These are phyloP conservation scores for Cupressus sempervirens DNA, from an alignment of 75 land plant species.

Conservation along the genomic window DNA sequence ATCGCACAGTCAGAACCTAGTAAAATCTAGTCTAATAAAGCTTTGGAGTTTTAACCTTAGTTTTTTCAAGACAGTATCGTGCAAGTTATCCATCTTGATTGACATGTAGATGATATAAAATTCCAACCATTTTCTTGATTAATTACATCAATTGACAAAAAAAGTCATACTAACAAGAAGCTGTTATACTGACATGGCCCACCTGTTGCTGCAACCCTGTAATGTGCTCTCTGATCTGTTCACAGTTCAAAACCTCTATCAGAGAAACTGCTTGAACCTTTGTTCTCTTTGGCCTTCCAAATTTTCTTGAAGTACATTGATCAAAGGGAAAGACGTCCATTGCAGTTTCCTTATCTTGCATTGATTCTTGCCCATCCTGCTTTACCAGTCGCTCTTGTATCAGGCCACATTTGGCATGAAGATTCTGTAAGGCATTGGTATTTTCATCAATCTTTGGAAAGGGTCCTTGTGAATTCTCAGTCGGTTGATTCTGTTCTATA, in stretches of 20 bases:
- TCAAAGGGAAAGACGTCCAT: not conserved
- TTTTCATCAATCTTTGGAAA: conserved; percentile 5
- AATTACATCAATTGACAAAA: conserved; percentile 9
- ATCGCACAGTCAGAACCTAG: no score
- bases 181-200: conserved; percentile 56
- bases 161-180: not conserved
- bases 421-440: conserved; percentile 13
- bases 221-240: conserved; percentile 89
- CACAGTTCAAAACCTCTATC: conserved; percentile 89
- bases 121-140: not conserved
- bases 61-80: no score
- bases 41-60: not conserved
- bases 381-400: conserved; percentile 1
- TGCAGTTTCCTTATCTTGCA: conserved; percentile 20
- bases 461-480: conserved; percentile 13
- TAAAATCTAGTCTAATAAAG: not conserved
- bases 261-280: conserved; percentile 73
- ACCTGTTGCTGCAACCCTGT: conserved; percentile 79
- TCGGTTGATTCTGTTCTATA: conserved; percentile 24
- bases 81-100: not conserved
- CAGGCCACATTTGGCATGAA: not conserved
- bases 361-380: conserved; percentile 24
- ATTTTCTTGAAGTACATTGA: conserved; percentile 26
- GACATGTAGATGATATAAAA: not conserved
- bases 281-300: conserved; percentile 72